These are phyloP conservation scores for Anisodus tanguticus DNA, from an alignment of 257 asterid species.

Conservation along the genomic window DNA sequence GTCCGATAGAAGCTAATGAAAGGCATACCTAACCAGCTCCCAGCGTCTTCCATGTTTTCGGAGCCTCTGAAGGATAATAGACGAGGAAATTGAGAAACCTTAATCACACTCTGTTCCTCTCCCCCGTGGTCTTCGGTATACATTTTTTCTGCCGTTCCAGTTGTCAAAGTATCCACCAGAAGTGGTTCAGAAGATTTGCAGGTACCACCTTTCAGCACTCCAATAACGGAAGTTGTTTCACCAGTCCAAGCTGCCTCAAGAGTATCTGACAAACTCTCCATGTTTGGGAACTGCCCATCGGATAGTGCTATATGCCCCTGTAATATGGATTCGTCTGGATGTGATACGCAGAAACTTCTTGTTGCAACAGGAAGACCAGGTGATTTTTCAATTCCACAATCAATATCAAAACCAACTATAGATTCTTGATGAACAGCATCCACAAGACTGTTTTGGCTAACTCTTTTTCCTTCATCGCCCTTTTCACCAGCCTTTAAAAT, in stretches of 20 bases:
- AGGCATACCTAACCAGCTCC: slow-evolving; percentile 74
- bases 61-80: slow-evolving; percentile 51
- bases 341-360: slow-evolving; percentile 43
- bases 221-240: slow-evolving; percentile 51
- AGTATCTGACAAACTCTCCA: slow-evolving; percentile 66
- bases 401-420: slow-evolving; percentile 37
- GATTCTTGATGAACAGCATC: slow-evolving; percentile 42
- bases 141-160: slow-evolving; percentile 51
- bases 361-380: slow-evolving; percentile 40
- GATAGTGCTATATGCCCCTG: slow-evolving; percentile 59
- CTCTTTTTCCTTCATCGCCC: slow-evolving; percentile 38
- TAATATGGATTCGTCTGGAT: slow-evolving; percentile 50
- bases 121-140: slow-evolving; percentile 55
- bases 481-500: slow-evolving; percentile 47
- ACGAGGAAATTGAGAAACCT: slow-evolving; percentile 47
- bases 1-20: slow-evolving; percentile 72
- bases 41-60: slow-evolving; percentile 57
- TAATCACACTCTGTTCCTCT: slow-evolving; percentile 46
- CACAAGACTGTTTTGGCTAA: slow-evolving; percentile 32
- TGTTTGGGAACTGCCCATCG: slow-evolving; percentile 63
- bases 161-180: slow-evolving; percentile 45
- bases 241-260: slow-evolving; percentile 97
- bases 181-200: slow-evolving; percentile 44
- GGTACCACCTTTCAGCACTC: slow-evolving; percentile 44
- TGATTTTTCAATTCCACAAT: slow-evolving; percentile 38